These are phyloP conservation scores for Candida tallmaniae DNA, from an alignment of 805 yeast genomes.

Conservation along the genomic window DNA sequence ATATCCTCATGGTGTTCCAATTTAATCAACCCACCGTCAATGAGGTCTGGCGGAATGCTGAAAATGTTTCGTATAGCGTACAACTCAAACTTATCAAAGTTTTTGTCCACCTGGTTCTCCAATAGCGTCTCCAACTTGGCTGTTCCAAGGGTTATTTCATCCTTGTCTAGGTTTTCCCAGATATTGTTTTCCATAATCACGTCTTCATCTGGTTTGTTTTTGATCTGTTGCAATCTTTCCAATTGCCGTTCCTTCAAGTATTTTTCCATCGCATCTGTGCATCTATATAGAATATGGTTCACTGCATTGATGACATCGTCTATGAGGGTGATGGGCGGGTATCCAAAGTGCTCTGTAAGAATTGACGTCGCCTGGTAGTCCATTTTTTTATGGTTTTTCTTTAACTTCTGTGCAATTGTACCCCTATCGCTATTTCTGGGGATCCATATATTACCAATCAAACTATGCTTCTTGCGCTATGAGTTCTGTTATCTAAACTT, in stretches of 20 bases:
- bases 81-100: slow-evolving; percentile 82
- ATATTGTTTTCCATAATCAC: slow-evolving; percentile 11
- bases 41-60: slow-evolving; percentile 60
- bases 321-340: slow-evolving; percentile 73
- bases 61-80: slow-evolving; percentile 76
- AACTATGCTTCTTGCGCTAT: too few species aligned
- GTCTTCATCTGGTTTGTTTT: slow-evolving; percentile 11
- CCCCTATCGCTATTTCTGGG: too few species aligned
- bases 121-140: slow-evolving; percentile 73
- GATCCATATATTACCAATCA: too few species aligned
- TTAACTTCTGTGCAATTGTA: too few species aligned
- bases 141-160: slow-evolving; percentile 71
- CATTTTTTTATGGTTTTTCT: too few species aligned
- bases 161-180: slow-evolving; percentile 19
- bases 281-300: slow-evolving; percentile 76
- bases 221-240: slow-evolving; percentile 9
- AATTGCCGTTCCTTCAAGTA: slow-evolving; percentile 44
- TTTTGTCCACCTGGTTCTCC: slow-evolving; percentile 71
- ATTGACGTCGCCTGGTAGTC: slow-evolving; percentile 20
- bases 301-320: slow-evolving; percentile 89
- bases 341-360: slow-evolving; percentile 82
- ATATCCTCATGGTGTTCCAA: slow-evolving; percentile 64
- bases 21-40: slow-evolving; percentile 61
- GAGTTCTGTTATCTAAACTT: too few species aligned
- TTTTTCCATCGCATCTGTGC: slow-evolving; percentile 73